phyloP scores from a whole-genome alignment of 805 yeast genomes.

The Candida vartiovaarae region DNA sequence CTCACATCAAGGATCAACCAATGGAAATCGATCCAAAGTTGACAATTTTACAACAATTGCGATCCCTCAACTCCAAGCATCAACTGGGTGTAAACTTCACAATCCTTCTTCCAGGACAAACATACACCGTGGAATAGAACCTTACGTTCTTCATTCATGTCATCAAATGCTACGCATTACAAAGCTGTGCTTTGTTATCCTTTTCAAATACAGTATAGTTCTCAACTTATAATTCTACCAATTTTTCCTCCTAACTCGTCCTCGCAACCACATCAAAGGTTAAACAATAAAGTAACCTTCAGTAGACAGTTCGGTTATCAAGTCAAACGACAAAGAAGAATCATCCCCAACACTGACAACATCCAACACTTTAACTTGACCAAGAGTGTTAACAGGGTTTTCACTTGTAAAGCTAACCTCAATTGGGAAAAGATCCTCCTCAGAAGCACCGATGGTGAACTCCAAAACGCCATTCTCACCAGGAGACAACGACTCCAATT shows the following conservation, averaged over 20 bases:
- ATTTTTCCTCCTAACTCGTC: too few relatives aligned
- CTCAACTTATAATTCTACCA: too few relatives aligned
- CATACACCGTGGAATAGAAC: slow-evolving; percentile 23
- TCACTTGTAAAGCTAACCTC: slow-evolving; percentile 53
- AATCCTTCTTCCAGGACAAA: slow-evolving; percentile 49
- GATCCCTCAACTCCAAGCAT: slow-evolving; percentile 33
- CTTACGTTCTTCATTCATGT: neutral
- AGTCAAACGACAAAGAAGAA: slow-evolving; percentile 63
- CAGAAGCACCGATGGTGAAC: slow-evolving; percentile 68
- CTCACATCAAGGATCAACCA: slow-evolving; percentile 42
- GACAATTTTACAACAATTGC: slow-evolving; percentile 42
- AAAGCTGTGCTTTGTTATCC: neutral
- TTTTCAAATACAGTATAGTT: neutral
- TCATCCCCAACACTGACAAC: slow-evolving; percentile 45
- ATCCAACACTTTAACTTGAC: slow-evolving; percentile 56
- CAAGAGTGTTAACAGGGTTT: slow-evolving; percentile 46
- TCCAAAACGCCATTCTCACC: slow-evolving; percentile 69
- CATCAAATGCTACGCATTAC: neutral
- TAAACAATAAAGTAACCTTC: slow-evolving; percentile 53
- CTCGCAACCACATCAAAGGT: neutral
- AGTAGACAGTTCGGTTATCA: slow-evolving; percentile 46
- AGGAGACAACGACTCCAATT: slow-evolving; percentile 45
- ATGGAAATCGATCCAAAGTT: slow-evolving; percentile 47
- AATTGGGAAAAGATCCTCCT: slow-evolving; percentile 87
- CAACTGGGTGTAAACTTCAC: slow-evolving; percentile 41